A percentile compares a stretch with the other conserved stretches of the same genome.
phyloP scores from a whole-genome alignment of 140 eudicot species.

The Cichorium intybus region DNA sequence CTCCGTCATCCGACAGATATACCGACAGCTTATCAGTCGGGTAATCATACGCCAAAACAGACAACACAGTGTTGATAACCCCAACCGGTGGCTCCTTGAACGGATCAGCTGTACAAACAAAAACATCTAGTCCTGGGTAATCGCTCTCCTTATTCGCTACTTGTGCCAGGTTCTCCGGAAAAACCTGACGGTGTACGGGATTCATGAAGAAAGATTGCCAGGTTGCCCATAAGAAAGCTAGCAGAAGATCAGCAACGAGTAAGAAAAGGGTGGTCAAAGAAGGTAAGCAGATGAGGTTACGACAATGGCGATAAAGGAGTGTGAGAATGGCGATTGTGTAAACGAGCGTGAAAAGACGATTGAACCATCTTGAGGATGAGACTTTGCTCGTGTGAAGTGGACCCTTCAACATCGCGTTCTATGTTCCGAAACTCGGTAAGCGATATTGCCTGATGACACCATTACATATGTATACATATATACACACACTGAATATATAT shows the following conservation, averaged over 20 bases:
- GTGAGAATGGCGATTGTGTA: slow-evolving; percentile 36
- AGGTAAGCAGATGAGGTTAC: slow-evolving; percentile 16
- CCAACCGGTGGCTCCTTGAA: slow-evolving; percentile 54
- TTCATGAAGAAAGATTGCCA: slow-evolving; percentile 46
- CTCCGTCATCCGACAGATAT: too few species aligned
- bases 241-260: slow-evolving; percentile 38
- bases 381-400: slow-evolving; percentile 16
- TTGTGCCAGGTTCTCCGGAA: slow-evolving; percentile 36
- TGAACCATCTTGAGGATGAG: slow-evolving; percentile 32
- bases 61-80: slow-evolving; percentile 53
- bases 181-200: slow-evolving; percentile 30
- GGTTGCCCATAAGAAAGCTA: slow-evolving; percentile 40
- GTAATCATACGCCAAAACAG: slow-evolving; percentile 67
- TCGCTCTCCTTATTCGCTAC: slow-evolving; percentile 14
- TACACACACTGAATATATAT: too few species aligned
- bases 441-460: too few species aligned
- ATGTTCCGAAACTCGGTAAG: too few species aligned
- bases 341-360: slow-evolving; percentile 38
- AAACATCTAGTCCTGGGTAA: slow-evolving; percentile 49
- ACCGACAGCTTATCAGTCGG: slow-evolving; percentile 54
- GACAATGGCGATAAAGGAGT: slow-evolving; percentile 34
- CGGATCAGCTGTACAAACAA: slow-evolving; percentile 69
- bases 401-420: slow-evolving; percentile 28
- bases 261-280: slow-evolving; percentile 14
- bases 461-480: too few species aligned